phyloP scores from a whole-genome alignment of 768 basidiomycete genomes.

The Asterophora parasitica region DNA sequence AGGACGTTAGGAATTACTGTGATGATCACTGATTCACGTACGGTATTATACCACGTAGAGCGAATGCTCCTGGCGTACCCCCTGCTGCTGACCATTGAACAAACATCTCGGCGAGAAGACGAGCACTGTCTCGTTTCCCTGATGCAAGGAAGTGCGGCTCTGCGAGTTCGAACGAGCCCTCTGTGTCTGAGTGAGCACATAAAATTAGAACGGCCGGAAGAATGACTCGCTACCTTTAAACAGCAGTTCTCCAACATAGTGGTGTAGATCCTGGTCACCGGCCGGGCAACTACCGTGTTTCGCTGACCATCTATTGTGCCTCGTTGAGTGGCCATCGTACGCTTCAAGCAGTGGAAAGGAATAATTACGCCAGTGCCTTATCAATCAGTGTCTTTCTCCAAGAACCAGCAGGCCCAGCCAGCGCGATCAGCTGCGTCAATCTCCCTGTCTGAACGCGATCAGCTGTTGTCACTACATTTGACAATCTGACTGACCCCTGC shows the following conservation, averaged over 20 bases:
- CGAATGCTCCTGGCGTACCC: slow-evolving; percentile 63
- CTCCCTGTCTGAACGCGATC: slow-evolving; percentile 50
- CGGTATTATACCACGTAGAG: slow-evolving; percentile 83
- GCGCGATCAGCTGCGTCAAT: slow-evolving; percentile 86
- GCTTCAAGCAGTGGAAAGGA: slow-evolving; percentile 1
- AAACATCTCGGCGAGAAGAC: slow-evolving; percentile 82
- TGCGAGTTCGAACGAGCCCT: slow-evolving; percentile 68
- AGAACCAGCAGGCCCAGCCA: slow-evolving; percentile 69
- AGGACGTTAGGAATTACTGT: slow-evolving; percentile 1
- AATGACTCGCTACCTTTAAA: slow-evolving; percentile 60
- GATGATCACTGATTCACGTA: slow-evolving; percentile 34
- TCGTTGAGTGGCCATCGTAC: slow-evolving; percentile 13
- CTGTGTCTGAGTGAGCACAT: slow-evolving; percentile 32
- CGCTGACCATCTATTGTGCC: slow-evolving; percentile 77
- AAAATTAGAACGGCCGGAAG: not conserved
- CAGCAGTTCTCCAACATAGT: slow-evolving; percentile 85
- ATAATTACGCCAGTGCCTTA: slow-evolving; percentile 73
- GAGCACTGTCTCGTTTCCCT: slow-evolving; percentile 85
- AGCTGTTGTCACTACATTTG: slow-evolving; percentile 1
- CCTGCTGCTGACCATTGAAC: slow-evolving; percentile 65
- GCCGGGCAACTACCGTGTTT: slow-evolving; percentile 74
- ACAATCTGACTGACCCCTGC: slow-evolving; percentile 55
- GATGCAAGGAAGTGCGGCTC: slow-evolving; percentile 82
- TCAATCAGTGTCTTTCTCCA: slow-evolving; percentile 94
- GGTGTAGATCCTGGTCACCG: slow-evolving; percentile 85